Percentiles rank a stretch among this genome's conserved stretches.
These are phyloP conservation scores for Penicillium silybi DNA, from an alignment of 495 filamentous ascomycete species.

Conservation along the genomic window DNA sequence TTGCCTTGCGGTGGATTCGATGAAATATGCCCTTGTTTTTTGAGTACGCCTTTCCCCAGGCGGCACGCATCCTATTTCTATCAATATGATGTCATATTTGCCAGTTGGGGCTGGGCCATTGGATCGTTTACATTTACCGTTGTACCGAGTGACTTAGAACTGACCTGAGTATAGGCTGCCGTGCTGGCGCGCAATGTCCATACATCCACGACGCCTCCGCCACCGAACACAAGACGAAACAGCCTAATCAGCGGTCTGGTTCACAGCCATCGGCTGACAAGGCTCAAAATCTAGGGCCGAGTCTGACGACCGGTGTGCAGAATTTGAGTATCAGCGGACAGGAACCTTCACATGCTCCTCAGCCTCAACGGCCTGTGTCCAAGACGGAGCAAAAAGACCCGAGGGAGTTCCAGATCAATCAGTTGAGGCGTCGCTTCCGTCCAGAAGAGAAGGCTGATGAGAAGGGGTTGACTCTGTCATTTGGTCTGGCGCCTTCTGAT, in stretches of 20 bases:
- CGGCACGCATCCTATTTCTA: not conserved
- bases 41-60: not conserved
- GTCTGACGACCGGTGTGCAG: constrained; percentile 7
- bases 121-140: not conserved
- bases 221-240: constrained; percentile 3
- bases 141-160: not conserved
- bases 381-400: constrained; percentile 63
- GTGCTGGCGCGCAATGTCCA: constrained; percentile 37
- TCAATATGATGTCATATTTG: not conserved
- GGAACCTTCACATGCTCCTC: constrained; percentile 9
- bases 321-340: constrained; percentile 8
- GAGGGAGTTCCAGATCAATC: constrained; percentile 70
- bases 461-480: constrained; percentile 54
- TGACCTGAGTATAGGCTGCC: constrained; percentile 35
- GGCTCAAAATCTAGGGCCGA: constrained; percentile 1
- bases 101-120: not conserved
- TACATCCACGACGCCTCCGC: constrained; percentile 34
- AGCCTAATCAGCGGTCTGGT: constrained; percentile 7
- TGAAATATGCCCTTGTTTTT: not conserved
- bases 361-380: constrained; percentile 61
- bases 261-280: constrained; percentile 1
- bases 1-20: not conserved
- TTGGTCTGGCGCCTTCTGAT: constrained; percentile 73
- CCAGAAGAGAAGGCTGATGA: constrained; percentile 53
- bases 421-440: constrained; percentile 68